Evolutionary conservation across 441 rosid genomes (phyloP), one percentile per base, ranked within the genome.

Genomic region (Corymbia citriodora): DNA sequence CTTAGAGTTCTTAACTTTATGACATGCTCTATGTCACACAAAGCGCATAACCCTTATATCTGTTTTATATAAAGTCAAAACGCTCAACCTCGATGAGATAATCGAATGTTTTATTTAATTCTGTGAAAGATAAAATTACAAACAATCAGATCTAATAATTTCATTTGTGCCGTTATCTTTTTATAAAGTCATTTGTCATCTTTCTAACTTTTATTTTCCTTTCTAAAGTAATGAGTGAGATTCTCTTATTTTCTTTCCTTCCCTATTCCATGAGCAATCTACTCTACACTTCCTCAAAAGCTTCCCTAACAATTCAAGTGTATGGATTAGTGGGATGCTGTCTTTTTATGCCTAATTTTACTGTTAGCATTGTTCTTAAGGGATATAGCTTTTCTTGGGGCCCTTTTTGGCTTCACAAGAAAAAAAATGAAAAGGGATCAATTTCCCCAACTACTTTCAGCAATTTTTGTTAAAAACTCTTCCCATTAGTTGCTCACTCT

Each of bases 11-110:
- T 50, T 48, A 2, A 49, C 23, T 17, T 48, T 17, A 49, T 49
- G 36, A 15, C 49, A n/a, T 5, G 40, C 15, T 49, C 36, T 17
- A 25, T 40, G 15, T 72, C 49, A 36, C 82, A 10, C 45, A 19
- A 36, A 72, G 49, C 15, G 27, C 7, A 72, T 25, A 33, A 72
- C 48, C 27, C 82, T 72, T 36, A 19, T 10, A 40, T 72, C 14
- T 72, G 36, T 4, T 10, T 18, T 19, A 36, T 52, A 9, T 50
- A 15, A 23, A 52, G 45, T 86, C 40, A 88, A 89, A 93, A 88
- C 13, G 87, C 88, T 91, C 93, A 17, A 31, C 79, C 93, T 92
- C 92, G 94, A 94, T 92, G 11, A 87, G 82, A 61, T 63, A 88
- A 90, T 89, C 17, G 45, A 88, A 59, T 59, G 90, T 54, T 45